phyloP scores from a whole-genome alignment of 805 yeast genomes.

The Lachancea lanzarotensis region DNA sequence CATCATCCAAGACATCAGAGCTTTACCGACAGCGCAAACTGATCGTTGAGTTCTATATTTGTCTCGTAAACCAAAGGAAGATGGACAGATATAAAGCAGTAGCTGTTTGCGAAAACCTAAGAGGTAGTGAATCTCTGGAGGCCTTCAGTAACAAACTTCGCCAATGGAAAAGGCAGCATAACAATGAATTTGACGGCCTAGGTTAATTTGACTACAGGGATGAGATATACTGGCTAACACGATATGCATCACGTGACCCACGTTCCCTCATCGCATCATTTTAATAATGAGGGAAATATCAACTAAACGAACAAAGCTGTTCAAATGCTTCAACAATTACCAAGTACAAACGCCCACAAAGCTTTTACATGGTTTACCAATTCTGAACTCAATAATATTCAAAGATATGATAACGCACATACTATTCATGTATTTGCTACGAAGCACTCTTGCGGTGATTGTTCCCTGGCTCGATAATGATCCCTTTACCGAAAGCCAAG shows the following conservation, averaged over 20 bases:
- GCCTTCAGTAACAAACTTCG: constrained; percentile 11
- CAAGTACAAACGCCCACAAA: no score
- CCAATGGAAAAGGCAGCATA: constrained; percentile 21
- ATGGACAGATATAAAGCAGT: constrained; percentile 25
- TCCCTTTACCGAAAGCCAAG: constrained; percentile 1
- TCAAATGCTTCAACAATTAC: no score
- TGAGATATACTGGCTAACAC: no score
- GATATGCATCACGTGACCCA: neutral
- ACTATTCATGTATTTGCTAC: neutral
- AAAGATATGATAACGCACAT: neutral
- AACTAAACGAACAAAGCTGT: neutral
- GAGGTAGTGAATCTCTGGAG: constrained; percentile 6
- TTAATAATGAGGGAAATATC: neutral
- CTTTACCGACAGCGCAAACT: constrained; percentile 26
- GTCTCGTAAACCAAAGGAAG: constrained; percentile 20
- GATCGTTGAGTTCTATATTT: constrained; percentile 29
- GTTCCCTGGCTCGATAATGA: constrained; percentile 11
- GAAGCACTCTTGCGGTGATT: neutral
- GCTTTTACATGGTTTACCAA: neutral
- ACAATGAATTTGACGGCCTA: constrained; percentile 13
- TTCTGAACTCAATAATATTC: neutral
- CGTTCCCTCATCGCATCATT: neutral
- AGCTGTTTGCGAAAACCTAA: constrained; percentile 18
- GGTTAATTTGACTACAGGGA: no score
- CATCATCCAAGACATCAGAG: constrained; percentile 10